phyloP scores from a whole-genome alignment of 2,329 filamentous ascomycete genomes.

The Verticillium klebahnii region DNA sequence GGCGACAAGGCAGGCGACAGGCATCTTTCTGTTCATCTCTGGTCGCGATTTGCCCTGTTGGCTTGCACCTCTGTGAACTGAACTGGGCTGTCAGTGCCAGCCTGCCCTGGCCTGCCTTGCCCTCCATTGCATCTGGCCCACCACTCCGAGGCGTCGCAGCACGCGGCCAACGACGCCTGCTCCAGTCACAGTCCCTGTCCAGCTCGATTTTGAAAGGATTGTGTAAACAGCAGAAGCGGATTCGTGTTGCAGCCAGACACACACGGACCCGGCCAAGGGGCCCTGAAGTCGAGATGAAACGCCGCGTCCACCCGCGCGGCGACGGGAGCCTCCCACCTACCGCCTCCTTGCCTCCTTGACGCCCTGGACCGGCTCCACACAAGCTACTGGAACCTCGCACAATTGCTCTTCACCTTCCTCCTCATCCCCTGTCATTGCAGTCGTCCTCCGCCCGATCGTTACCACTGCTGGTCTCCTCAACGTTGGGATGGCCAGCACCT shows the following conservation, averaged over 20 bases:
- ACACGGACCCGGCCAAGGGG: background rate
- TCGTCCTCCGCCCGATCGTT: no score
- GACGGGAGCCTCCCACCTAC: slow-evolving; percentile 3
- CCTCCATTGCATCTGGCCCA: background rate
- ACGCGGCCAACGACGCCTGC: background rate
- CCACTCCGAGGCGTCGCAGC: background rate
- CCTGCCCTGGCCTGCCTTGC: background rate
- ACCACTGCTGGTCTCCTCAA: no score
- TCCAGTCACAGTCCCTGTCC: background rate
- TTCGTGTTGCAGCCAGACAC: background rate
- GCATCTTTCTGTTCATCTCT: background rate
- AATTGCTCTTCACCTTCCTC: background rate
- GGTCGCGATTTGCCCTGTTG: background rate
- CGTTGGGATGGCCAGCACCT: no score
- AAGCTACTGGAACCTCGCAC: background rate
- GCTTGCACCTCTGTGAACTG: background rate
- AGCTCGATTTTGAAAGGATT: background rate
- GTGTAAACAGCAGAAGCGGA: background rate
- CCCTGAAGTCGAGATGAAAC: slow-evolving; percentile 28
- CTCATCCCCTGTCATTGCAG: background rate
- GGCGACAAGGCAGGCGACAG: background rate
- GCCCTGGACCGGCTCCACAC: background rate
- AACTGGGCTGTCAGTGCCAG: background rate
- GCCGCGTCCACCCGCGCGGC: slow-evolving; percentile 20
- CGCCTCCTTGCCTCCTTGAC: background rate